Base-by-base conservation (phyloP, 805 yeast genomes). In the Blastobotrys terrestris region DNA sequence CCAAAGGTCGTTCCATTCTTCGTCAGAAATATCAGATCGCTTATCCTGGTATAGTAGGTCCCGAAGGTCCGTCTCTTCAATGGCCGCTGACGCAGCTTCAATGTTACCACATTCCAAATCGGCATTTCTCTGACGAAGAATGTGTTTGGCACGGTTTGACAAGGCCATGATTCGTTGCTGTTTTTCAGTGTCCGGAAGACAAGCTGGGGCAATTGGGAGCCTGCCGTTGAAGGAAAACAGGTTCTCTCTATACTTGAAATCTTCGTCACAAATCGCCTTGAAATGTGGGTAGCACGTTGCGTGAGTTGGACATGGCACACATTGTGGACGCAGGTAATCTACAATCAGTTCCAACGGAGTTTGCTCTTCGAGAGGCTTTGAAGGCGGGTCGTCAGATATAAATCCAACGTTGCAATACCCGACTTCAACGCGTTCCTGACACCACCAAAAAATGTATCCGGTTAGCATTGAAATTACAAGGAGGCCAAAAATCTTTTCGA, bases 1-100 rank as follows among this genome's bases (percentile, higher is more conserved):
- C 96, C 96, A 89, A 54, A 86, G 74, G 54, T 80, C 85, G 58
- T 85, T 84, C 65, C 85, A 87, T 57, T 87, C 94, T 39, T 80
- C 81, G 51, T 74, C 78, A 1, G 57, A 31, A 14, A 65, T 55
- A 20, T 48, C 53, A 14, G 58, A 49, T 7, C 61, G 46, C 54
- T 65, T 66, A 49, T 53, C 51, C 39, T 54, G 52, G 19, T 56
- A 52, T 21, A 68, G 54, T 43, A 42, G 46, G 4, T 48, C 54
- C 11, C 44, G 50, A 39, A 68, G 60, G 40, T 63, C 63, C 11
- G 76, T 56, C 22, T 59, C 64, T 13, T 52, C 49, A 40, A 67
- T 67, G 50, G 73, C 72, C 1, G 75, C 50, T 20, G 50, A 53
- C 0, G 63, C 67, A 60, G 44, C 69, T 65, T 54, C 69, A 26